Percentiles rank a stretch among this genome's conserved stretches.
Evolutionary conservation across 192 early-diverging fungal genomes (phyloP).

Genomic region (Rhizoclosmatium globosum): DNA sequence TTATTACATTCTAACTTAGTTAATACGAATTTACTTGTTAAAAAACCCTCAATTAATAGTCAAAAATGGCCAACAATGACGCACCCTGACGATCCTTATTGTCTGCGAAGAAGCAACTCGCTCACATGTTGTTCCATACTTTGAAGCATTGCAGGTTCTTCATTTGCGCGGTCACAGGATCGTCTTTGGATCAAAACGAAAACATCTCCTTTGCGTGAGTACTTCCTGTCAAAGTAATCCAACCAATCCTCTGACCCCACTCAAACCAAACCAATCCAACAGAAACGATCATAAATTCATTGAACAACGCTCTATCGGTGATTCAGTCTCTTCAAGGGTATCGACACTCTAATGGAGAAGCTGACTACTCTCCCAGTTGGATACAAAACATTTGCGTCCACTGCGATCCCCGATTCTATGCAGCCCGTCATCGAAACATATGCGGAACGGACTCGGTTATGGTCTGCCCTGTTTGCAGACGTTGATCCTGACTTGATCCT

Average conservation of each 20-base stretch:
- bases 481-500: constrained; percentile 10
- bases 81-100: constrained; percentile 7
- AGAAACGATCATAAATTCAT: background rate
- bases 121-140: constrained; percentile 18
- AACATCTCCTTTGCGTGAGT: background rate
- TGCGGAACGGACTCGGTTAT: background rate
- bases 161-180: constrained; percentile 11
- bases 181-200: background rate
- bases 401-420: background rate
- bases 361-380: background rate
- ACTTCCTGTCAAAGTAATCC: background rate
- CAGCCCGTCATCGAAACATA: background rate
- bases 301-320: background rate
- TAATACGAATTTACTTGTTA: too few relatives aligned
- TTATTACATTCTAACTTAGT: too few relatives aligned
- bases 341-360: background rate
- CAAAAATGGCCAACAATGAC: background rate
- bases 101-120: background rate
- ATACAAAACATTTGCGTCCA: background rate
- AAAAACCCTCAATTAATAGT: too few relatives aligned
- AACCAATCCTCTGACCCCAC: background rate
- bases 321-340: background rate
- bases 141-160: constrained; percentile 2
- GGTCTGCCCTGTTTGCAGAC: background rate
- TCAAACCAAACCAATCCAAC: background rate